Evolutionary conservation across 768 basidiomycete species (phyloP).

Genomic region (Naganishia vaughanmartiniae): DNA sequence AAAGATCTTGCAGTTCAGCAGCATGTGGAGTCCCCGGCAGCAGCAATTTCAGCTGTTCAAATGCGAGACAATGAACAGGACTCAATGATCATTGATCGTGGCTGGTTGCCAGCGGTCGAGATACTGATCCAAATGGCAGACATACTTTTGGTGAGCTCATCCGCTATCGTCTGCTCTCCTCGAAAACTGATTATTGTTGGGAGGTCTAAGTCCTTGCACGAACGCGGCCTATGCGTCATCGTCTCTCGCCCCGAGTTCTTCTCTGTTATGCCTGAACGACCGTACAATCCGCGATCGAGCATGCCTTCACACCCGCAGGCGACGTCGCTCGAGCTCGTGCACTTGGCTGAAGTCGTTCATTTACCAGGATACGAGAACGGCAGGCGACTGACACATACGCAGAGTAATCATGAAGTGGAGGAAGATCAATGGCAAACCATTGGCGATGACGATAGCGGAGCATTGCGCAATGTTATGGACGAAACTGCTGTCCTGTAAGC

Average conservation of each 20-base stretch:
- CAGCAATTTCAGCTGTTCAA: too few relatives aligned
- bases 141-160: conserved; percentile 10
- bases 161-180: background rate
- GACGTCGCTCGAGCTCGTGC: background rate
- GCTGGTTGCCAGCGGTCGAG: conserved; percentile 19
- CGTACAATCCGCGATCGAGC: background rate
- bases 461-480: conserved; percentile 2
- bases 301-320: background rate
- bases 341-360: background rate
- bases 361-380: background rate
- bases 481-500: background rate
- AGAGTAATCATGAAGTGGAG: background rate
- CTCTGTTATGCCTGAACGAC: background rate
- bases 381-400: background rate
- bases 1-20: too few relatives aligned
- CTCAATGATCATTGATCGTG: background rate
- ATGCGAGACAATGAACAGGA: conserved; percentile 25
- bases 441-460: background rate
- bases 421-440: background rate
- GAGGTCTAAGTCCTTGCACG: conserved; percentile 6
- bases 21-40: too few relatives aligned
- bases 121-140: conserved; percentile 26
- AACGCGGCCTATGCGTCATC: background rate
- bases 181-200: too few relatives aligned
- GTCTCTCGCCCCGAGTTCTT: background rate